Evolutionary conservation across 2,329 filamentous ascomycete genomes (phyloP).

Genomic region (Ophiocordyceps sinensis): DNA sequence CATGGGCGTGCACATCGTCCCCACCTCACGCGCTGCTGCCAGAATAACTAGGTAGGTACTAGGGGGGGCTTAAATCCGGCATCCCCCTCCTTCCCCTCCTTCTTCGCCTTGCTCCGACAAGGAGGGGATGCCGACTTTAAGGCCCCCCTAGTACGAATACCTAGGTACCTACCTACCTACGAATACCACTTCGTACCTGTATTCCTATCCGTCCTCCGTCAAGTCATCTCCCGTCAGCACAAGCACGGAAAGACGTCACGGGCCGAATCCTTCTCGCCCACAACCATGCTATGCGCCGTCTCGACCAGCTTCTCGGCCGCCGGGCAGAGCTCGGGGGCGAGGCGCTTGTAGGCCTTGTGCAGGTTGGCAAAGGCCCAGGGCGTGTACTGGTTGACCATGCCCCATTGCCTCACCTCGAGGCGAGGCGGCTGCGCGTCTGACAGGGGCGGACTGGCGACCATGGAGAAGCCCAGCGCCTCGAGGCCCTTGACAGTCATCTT

Average conservation of each 20-base stretch:
- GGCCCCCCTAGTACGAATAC: too few species aligned
- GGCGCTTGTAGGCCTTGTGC: slow-evolving; percentile 4
- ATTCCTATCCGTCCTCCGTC: too few species aligned
- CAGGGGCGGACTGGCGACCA: slow-evolving; percentile 5
- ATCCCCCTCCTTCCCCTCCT: too few species aligned
- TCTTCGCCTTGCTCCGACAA: too few species aligned
- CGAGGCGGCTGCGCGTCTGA: not conserved
- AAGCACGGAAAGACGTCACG: slow-evolving; percentile 1
- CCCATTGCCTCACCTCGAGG: slow-evolving; percentile 12
- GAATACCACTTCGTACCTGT: too few species aligned
- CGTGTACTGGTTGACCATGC: slow-evolving; percentile 2
- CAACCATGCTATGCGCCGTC: slow-evolving; percentile 10
- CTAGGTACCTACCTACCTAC: too few species aligned
- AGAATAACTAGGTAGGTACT: too few species aligned
- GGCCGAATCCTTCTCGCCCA: slow-evolving; percentile 10
- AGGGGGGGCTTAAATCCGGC: too few species aligned
- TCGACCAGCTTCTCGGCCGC: slow-evolving; percentile 7
- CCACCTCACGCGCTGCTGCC: too few species aligned
- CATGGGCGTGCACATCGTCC: too few species aligned
- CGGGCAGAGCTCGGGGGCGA: slow-evolving; percentile 10
- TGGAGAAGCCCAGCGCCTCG: slow-evolving; percentile 11
- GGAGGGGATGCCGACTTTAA: too few species aligned
- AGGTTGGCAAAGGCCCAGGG: slow-evolving; percentile 6
- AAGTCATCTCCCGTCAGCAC: too few species aligned
- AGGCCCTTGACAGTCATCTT: slow-evolving; percentile 10